A percentile compares a stretch with the other conserved stretches of the same genome.
Conservation (phyloP, 2,329 filamentous ascomycete genomes). For the Drechslerella stenobrocha region DNA sequence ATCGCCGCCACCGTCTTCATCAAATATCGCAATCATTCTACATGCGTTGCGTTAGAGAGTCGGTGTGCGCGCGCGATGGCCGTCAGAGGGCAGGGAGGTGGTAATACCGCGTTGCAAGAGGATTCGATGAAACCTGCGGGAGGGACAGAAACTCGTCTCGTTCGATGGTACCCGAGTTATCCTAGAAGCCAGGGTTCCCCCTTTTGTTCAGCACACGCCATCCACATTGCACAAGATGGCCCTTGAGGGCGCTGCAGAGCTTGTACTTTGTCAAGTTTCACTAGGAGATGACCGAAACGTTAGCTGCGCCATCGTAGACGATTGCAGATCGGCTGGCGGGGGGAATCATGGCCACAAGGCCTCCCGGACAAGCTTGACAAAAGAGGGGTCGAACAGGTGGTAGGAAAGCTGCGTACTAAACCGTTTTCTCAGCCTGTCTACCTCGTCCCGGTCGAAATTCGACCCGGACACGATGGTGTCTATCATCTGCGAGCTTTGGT, state of each 20-base stretch:
- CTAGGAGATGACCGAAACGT: constrained; percentile 6
- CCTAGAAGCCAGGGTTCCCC: constrained; percentile 61
- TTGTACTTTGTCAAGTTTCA: constrained; percentile 95
- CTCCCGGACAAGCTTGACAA: not conserved
- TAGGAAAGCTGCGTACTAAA: constrained; percentile 63
- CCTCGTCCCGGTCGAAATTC: constrained; percentile 98
- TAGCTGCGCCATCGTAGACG: constrained; percentile 13
- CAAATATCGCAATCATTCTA: constrained; percentile 98
- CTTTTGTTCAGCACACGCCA: constrained; percentile 30
- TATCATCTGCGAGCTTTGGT: constrained; percentile 73
- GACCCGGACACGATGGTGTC: constrained; percentile 95
- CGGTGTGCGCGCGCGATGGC: not conserved
- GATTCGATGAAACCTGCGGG: constrained; percentile 96
- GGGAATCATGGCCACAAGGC: not conserved
- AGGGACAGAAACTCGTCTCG: constrained; percentile 97
- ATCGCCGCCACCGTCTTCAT: constrained; percentile 95
- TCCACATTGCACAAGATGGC: not conserved
- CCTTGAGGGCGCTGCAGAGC: constrained; percentile 2
- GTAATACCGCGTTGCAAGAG: constrained; percentile 80
- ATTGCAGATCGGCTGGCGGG: not conserved
- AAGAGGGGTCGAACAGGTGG: constrained; percentile 10
- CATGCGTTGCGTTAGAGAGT: constrained; percentile 5
- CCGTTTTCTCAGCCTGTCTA: constrained; percentile 89
- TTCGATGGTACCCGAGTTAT: constrained; percentile 97
- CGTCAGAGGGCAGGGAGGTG: constrained; percentile 5